Evolutionary conservation across 306 rosid species (phyloP), one percentile per base, ranked within the genome.

Genomic region (Cucumis melo): DNA sequence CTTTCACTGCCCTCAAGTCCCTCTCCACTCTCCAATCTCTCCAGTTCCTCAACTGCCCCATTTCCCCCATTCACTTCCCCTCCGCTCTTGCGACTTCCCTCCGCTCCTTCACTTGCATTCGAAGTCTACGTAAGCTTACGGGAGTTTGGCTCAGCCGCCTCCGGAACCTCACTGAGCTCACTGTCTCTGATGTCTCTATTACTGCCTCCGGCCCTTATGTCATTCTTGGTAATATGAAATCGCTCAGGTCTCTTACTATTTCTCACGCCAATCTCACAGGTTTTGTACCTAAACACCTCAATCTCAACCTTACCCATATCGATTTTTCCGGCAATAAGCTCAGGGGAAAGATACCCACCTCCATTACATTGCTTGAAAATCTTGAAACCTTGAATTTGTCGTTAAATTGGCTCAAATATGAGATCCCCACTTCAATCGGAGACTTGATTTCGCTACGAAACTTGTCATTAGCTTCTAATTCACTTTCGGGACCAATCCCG

Each of bases 1-100:
- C 98, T 82, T 91, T 83, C 87, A 91, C 97, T 0, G 97, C 97
- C n/a, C 96, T 94, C 82, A 88, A 89, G 50, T 94, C 98, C 6
- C 96, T 94, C 81, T 88, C 91, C 7, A 82, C 96, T 13, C 96
- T 94, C 41, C 84, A 72, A n/a, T 54, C 91, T 7, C 93, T 94
- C n/a, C 85, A 84, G 58, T 91, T 94, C 75, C 67, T 86, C 63
- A 81, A 94, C 89, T 94, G 98, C 80, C 98, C 97, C 34, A 74
- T 91, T 19, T 65, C 97, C 48, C 94, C 97, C 58, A 83, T 94
- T 62, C 96, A 85, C 78, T 80, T 94, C 80, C 98, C 98, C 4
- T 39, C 92, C 4, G 94, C 89, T 6, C 96, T 94, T 48, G 80
- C 81, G 0, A 3, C 84, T 78, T 90, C 92, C n/a, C 96, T 94